Base-by-base conservation (phyloP, 2,329 filamentous ascomycete species). In the Botrytis cinerea region DNA sequence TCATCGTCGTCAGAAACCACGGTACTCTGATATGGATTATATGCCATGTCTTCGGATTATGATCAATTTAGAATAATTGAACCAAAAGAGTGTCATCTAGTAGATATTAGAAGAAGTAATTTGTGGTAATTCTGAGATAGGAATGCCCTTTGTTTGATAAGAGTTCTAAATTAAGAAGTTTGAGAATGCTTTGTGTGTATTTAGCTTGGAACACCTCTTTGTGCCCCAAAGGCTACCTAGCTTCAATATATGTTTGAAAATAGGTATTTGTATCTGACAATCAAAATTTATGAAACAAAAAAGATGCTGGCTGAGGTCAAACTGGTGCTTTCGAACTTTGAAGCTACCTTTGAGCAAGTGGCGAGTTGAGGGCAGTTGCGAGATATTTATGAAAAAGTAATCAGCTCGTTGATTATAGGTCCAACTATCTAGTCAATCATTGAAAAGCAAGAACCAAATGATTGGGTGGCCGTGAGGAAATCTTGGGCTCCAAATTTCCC, bases 131-230 rank as follows among this genome's bases (percentile, higher is more conserved):
- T 43, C 54, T 40, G 46, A 54, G 46, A n/a, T 40, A 54, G 38
- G 12, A 32, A 38, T 40, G 35, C 4, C 35, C 66, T 69, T 69
- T 69, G 66, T 57, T 32, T 43, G 66, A 57, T 10, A 22, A 57
- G 66, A 16, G 1, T 57, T 69, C 66, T 69, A 69, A 45, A 69
- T 57, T 45, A 59, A 54, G 64, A 32, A 25, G 48, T 45, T 68
- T 57, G 66, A 45, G 35, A 45, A 57, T 69, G 66, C 38, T 69
- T 68, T 68, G 38, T 57, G 32, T 45, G 38, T 43, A 16, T 25
- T 69, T 14, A 57, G 48, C 51, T 57, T 57, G 48, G 28, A 57
- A 25, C 51, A 32, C 18, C 18, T 40, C 35, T 62, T 62, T 61
- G 35, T 38, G 25, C n/a, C 59, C 25, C 28, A 18, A 57, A 68